A percentile compares a stretch with the other conserved stretches of the same genome.
Conservation (phyloP, 164 flowering plant genomes). For the Berberis vulgaris region DNA sequence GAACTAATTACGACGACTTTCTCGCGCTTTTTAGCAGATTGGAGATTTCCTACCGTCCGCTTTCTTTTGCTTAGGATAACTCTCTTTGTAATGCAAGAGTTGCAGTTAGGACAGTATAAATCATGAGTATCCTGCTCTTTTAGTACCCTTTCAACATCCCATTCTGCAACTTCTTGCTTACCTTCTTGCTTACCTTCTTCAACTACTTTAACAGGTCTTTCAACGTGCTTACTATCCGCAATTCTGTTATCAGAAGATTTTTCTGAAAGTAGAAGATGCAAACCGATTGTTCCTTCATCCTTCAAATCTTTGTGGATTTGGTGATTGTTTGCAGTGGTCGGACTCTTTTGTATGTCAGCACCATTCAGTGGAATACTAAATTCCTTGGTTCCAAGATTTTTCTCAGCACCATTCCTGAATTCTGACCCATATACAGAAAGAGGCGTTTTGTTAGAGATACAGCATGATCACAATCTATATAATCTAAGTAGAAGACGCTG, state of each 20-base stretch:
- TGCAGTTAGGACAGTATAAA: slow-evolving; percentile 73
- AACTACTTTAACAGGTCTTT: slow-evolving; percentile 3
- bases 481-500: background rate
- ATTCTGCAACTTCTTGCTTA: slow-evolving; percentile 30
- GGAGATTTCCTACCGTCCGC: slow-evolving; percentile 17
- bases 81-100: slow-evolving; percentile 65
- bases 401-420: slow-evolving; percentile 14
- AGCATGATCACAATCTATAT: background rate
- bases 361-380: slow-evolving; percentile 5
- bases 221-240: slow-evolving; percentile 5
- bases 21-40: slow-evolving; percentile 21
- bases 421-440: slow-evolving; percentile 19
- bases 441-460: slow-evolving; percentile 3
- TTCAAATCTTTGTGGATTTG: slow-evolving; percentile 10
- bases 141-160: slow-evolving; percentile 53
- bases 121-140: slow-evolving; percentile 77
- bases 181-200: slow-evolving; percentile 24
- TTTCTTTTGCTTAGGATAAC: slow-evolving; percentile 63
- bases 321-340: slow-evolving; percentile 2
- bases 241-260: slow-evolving; percentile 6
- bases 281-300: slow-evolving; percentile 10
- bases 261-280: slow-evolving; percentile 11
- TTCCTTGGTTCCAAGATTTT: slow-evolving; percentile 12
- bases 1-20: slow-evolving; percentile 15
- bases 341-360: slow-evolving; percentile 10